These are phyloP conservation scores for Mycena polygramma DNA, from an alignment of 768 basidiomycete genomes.

Conservation along the genomic window DNA sequence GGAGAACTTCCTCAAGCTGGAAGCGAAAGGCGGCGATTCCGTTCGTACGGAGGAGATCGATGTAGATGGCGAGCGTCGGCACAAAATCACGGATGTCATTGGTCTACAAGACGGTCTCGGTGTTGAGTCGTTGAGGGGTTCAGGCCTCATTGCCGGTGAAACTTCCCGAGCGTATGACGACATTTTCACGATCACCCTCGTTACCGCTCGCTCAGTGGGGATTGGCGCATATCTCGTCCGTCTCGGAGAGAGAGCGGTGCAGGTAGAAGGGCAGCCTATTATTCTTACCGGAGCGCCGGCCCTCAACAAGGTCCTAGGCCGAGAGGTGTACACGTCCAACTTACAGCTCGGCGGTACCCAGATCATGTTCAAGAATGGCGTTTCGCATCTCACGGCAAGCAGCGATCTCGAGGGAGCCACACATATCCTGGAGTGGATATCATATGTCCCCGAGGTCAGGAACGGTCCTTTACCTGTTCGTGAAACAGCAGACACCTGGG, in stretches of 20 bases:
- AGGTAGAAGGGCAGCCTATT: conserved; percentile 99
- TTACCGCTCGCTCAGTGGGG: conserved; percentile 98
- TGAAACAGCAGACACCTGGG: conserved; percentile 83
- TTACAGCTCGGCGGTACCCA: conserved; percentile 99
- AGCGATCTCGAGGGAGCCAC: conserved; percentile 97
- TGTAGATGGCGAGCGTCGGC: conserved; percentile 86
- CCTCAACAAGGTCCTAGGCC: conserved; percentile 98
- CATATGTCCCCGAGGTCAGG: conserved; percentile 90
- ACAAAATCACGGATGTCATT: conserved; percentile 97
- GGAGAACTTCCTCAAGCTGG: conserved; percentile 89
- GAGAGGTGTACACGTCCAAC: conserved; percentile 99
- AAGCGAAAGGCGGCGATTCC: conserved; percentile 84
- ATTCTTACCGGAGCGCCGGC: conserved; percentile 98
- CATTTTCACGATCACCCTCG: conserved; percentile 99
- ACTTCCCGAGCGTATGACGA: conserved; percentile 99
- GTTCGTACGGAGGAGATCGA: conserved; percentile 89
- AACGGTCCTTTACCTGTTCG: conserved; percentile 86
- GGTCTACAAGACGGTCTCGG: conserved; percentile 98
- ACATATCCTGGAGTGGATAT: conserved; percentile 94
- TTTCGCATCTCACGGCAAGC: conserved; percentile 94
- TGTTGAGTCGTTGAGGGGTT: conserved; percentile 95
- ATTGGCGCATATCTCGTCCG: conserved; percentile 99
- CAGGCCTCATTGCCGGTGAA: conserved; percentile 98
- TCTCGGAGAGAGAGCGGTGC: conserved; percentile 96
- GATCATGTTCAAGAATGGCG: conserved; percentile 99